phyloP scores from a whole-genome alignment of 1,284 basidiomycete genomes.

The Cerioporus squamosus region DNA sequence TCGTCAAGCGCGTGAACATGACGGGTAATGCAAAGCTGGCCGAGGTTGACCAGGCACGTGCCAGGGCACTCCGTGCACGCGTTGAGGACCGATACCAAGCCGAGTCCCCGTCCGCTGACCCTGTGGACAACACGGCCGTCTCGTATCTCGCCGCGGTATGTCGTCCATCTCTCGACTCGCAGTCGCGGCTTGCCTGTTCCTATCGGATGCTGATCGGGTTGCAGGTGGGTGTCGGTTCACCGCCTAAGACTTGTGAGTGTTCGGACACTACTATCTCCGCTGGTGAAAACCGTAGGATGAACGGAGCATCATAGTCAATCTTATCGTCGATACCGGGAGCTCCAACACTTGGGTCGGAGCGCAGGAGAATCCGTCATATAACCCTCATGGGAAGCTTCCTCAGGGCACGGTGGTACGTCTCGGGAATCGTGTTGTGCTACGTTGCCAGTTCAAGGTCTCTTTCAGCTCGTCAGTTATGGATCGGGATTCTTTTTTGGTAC shows the following conservation, averaged over 20 bases:
- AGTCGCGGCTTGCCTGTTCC: no score
- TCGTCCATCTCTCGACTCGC: neutral
- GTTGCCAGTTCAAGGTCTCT: no score
- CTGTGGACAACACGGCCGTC: conserved; percentile 19
- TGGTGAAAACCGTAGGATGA: neutral
- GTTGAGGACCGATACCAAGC: neutral
- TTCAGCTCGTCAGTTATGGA: conserved; percentile 48
- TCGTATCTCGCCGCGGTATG: conserved; percentile 24
- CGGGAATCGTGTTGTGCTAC: no score
- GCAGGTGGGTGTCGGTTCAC: conserved; percentile 24
- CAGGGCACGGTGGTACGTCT: no score
- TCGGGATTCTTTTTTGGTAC: conserved; percentile 52
- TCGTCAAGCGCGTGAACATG: conserved; percentile 20
- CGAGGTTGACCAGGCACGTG: conserved; percentile 23
- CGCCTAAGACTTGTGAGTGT: conserved; percentile 23
- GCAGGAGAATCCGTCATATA: no score
- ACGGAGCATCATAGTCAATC: neutral
- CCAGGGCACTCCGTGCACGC: conserved; percentile 10
- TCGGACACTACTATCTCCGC: neutral
- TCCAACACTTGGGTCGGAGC: conserved; percentile 60
- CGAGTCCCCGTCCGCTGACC: neutral
- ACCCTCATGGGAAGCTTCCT: no score
- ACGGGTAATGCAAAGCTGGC: conserved; percentile 15
- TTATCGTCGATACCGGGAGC: conserved; percentile 24
- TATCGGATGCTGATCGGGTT: neutral